phyloP scores from a whole-genome alignment of 2,329 filamentous ascomycete genomes.

The Nectriaceae sp. region DNA sequence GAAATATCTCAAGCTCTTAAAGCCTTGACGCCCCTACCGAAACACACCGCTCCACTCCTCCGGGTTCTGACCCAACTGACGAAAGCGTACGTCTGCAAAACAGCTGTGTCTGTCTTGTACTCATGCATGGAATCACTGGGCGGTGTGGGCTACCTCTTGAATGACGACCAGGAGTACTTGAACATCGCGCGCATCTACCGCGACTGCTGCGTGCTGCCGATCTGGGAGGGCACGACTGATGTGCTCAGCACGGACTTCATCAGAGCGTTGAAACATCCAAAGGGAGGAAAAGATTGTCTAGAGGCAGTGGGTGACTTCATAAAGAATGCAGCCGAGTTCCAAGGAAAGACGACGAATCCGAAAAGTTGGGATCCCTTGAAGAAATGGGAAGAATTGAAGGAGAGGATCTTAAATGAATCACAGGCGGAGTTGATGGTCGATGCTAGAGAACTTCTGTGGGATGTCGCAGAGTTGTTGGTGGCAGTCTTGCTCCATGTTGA shows the following conservation, averaged over 20 bases:
- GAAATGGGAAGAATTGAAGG: constrained; percentile 44
- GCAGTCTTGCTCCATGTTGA: constrained; percentile 46
- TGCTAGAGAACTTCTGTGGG: constrained; percentile 47
- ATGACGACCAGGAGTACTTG: constrained; percentile 62
- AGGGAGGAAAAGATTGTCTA: constrained; percentile 37
- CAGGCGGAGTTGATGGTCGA: constrained; percentile 46
- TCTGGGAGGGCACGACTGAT: constrained; percentile 75
- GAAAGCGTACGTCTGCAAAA: constrained; percentile 59
- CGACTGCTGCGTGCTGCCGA: constrained; percentile 63
- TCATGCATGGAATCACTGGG: constrained; percentile 66
- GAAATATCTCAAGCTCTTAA: constrained; percentile 21
- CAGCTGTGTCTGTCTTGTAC: constrained; percentile 50
- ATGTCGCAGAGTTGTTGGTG: constrained; percentile 45
- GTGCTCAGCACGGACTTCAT: constrained; percentile 60
- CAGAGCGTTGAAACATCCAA: constrained; percentile 48
- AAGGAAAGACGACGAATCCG: constrained; percentile 24
- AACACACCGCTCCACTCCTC: constrained; percentile 47
- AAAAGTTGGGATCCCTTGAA: constrained; percentile 31
- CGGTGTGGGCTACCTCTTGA: constrained; percentile 67
- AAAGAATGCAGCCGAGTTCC: constrained; percentile 20
- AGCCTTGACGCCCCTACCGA: constrained; percentile 34
- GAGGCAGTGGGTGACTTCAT: constrained; percentile 48
- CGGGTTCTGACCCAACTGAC: constrained; percentile 60
- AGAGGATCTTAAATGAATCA: constrained; percentile 34
- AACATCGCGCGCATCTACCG: constrained; percentile 69